These are phyloP conservation scores for Neckera pumila DNA, from an alignment of 225 moss, liverwort and hornwort genomes.

Conservation along the genomic window DNA sequence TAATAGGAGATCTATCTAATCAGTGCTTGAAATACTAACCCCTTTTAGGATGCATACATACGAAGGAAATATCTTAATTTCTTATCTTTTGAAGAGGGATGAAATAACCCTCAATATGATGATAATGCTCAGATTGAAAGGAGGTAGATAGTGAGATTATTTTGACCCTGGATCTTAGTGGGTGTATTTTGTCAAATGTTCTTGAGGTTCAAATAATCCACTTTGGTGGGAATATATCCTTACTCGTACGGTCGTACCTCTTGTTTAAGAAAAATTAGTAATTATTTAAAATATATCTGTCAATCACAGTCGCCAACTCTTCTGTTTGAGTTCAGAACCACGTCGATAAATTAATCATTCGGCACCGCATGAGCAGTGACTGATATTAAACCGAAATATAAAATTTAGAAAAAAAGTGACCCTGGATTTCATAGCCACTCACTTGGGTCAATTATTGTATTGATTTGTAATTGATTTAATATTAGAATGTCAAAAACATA, in stretches of 20 bases:
- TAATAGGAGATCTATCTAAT: neutral
- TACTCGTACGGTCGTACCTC: neutral
- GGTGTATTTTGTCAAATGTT: neutral
- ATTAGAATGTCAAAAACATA: neutral
- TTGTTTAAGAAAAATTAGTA: neutral
- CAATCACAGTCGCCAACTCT: neutral
- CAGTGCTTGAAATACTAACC: neutral
- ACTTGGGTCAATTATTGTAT: too few species aligned
- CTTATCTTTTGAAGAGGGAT: neutral
- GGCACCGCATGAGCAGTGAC: neutral
- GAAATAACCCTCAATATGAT: neutral
- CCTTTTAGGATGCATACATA: neutral
- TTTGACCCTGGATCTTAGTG: neutral
- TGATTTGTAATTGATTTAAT: neutral
- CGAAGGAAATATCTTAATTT: neutral
- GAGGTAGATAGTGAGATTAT: neutral
- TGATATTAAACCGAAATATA: neutral
- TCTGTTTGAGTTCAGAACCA: neutral
- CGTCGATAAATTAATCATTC: neutral
- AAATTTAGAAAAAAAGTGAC: neutral
- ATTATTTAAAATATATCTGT: neutral
- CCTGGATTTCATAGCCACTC: neutral
- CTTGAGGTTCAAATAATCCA: neutral
- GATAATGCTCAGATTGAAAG: neutral
- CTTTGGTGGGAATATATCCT: neutral